phyloP scores from a whole-genome alignment of 192 early-diverging fungal genomes.

The Paraglomus occultum region DNA sequence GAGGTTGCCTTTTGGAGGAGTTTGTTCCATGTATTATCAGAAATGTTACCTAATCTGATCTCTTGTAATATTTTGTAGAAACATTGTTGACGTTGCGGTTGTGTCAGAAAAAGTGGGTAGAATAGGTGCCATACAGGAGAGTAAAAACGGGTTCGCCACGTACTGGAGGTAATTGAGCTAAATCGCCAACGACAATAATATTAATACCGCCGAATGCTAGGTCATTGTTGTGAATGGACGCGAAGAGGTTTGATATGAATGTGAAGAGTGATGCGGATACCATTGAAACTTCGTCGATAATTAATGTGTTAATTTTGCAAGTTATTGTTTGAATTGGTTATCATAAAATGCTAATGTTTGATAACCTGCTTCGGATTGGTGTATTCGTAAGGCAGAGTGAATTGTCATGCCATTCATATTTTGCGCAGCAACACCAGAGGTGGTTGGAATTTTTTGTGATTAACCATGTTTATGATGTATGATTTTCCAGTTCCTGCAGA shows the following conservation, averaged over 20 bases:
- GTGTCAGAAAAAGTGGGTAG: not conserved
- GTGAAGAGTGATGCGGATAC: not conserved
- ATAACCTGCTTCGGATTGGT: not conserved
- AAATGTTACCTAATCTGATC: not conserved
- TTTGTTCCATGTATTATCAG: not conserved
- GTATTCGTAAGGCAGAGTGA: constrained; percentile 1
- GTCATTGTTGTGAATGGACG: not conserved
- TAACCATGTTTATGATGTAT: not conserved
- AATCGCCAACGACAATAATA: not conserved
- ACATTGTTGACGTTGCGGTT: not conserved
- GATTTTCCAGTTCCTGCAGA: not conserved
- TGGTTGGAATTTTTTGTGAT: not conserved
- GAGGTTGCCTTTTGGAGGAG: not conserved
- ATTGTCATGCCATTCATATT: not conserved
- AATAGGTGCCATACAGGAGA: not conserved
- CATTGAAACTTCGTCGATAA: constrained; percentile 1
- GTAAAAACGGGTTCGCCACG: not conserved
- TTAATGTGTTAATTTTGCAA: not conserved
- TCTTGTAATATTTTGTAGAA: constrained; percentile 1
- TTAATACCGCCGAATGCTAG: not conserved
- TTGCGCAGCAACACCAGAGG: not conserved
- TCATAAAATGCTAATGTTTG: constrained; percentile 2
- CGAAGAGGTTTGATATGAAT: not conserved
- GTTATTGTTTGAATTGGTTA: not conserved
- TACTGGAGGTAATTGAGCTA: constrained; percentile 13